Conservation (phyloP, 306 rosid genomes). For the Pyrus pyrifolia region DNA sequence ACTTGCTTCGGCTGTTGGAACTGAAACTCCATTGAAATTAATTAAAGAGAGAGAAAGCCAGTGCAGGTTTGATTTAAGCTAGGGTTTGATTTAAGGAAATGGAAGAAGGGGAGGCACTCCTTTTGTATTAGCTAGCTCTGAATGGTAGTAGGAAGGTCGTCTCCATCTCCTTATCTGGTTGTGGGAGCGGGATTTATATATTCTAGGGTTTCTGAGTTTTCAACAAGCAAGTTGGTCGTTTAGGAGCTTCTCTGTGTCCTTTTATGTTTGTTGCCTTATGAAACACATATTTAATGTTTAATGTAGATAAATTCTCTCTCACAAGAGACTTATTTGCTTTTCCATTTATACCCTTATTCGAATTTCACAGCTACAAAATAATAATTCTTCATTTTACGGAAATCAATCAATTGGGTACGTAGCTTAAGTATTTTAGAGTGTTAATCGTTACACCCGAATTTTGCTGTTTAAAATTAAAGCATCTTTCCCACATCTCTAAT, state of each 20-base stretch:
- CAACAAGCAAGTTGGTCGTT: slow-evolving; percentile 23
- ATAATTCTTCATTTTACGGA: too few relatives aligned
- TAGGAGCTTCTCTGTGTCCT: background rate
- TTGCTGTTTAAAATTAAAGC: too few relatives aligned
- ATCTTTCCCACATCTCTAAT: too few relatives aligned
- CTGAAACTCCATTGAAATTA: slow-evolving; percentile 55
- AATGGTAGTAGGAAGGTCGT: slow-evolving; percentile 13
- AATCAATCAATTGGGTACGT: too few relatives aligned
- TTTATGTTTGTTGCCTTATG: slow-evolving; percentile 1
- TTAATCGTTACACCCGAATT: too few relatives aligned
- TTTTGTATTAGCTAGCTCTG: background rate
- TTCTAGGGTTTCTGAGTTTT: slow-evolving; percentile 26
- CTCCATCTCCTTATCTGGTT: slow-evolving; percentile 25
- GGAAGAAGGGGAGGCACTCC: background rate
- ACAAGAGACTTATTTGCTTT: background rate
- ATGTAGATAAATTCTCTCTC: background rate
- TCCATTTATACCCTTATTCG: background rate
- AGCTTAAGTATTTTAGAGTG: too few relatives aligned
- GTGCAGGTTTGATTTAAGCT: background rate
- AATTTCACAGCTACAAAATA: too few relatives aligned
- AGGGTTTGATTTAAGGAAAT: background rate
- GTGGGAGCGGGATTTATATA: slow-evolving; percentile 11
- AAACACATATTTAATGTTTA: background rate
- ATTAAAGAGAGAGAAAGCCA: background rate
- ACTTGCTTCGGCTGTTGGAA: slow-evolving; percentile 46